Percentiles rank a stretch among this genome's conserved stretches.
These are phyloP conservation scores for Cruciata laevipes DNA, from an alignment of 257 asterid genomes.

Conservation along the genomic window DNA sequence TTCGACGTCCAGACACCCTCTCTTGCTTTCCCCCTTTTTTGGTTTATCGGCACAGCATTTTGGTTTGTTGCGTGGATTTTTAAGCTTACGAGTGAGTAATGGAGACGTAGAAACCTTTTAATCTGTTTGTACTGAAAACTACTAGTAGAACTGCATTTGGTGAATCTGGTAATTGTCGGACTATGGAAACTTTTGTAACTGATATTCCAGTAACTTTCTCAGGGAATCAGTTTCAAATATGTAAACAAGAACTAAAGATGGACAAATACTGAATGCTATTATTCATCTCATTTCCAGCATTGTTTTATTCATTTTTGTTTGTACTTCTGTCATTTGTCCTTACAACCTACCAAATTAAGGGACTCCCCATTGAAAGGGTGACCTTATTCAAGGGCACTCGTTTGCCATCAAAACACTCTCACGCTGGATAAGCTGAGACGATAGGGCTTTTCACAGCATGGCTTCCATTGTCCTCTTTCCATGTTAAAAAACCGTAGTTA, in stretches of 20 bases:
- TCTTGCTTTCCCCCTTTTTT: not conserved
- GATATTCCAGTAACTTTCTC: not conserved
- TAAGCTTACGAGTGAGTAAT: not conserved
- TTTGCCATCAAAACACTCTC: not conserved
- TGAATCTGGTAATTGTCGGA: not conserved
- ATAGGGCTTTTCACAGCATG: constrained; percentile 12
- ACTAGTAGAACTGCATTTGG: not conserved
- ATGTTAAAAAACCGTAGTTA: constrained; percentile 9
- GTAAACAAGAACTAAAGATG: not conserved
- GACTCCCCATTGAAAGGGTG: not conserved
- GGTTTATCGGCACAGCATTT: not conserved
- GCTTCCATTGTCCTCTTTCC: constrained; percentile 13
- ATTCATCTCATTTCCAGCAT: not conserved
- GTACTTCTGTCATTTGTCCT: not conserved
- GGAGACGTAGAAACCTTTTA: not conserved
- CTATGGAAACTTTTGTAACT: not conserved
- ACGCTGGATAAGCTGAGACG: constrained; percentile 18
- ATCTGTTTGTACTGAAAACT: not conserved
- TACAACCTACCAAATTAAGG: not conserved
- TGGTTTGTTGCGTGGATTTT: not conserved
- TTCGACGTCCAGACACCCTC: not conserved
- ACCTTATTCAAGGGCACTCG: not conserved
- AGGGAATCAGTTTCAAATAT: not conserved
- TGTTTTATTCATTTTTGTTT: not conserved
- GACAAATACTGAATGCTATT: not conserved